These are phyloP conservation scores for Ambrosia artemisiifolia DNA, from an alignment of 129 eudicot species.

Conservation along the genomic window DNA sequence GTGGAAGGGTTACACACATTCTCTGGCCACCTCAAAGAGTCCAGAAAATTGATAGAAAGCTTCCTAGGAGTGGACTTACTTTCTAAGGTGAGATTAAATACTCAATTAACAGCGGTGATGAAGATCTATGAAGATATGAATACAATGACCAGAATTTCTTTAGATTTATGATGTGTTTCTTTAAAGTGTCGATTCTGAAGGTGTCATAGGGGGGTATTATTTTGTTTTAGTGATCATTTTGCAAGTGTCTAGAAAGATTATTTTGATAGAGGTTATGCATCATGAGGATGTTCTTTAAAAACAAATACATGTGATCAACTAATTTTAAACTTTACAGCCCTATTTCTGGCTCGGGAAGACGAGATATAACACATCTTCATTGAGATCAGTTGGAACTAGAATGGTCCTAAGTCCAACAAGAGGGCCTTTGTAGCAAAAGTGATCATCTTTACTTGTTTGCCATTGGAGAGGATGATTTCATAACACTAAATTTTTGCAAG, in stretches of 20 bases:
- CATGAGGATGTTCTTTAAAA: not conserved
- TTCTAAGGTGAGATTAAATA: constrained; percentile 24
- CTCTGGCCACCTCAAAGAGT: constrained; percentile 92
- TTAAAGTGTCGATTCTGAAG: not conserved
- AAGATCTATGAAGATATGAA: not conserved
- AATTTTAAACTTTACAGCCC: not conserved
- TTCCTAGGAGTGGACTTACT: constrained; percentile 39
- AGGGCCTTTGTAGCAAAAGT: too few species aligned
- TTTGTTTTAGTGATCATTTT: not conserved
- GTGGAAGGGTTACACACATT: constrained; percentile 77
- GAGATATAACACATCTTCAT: too few species aligned
- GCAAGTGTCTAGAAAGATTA: not conserved
- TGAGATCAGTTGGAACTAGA: too few species aligned
- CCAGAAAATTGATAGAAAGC: constrained; percentile 51
- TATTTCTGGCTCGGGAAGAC: too few species aligned
- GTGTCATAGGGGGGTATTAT: not conserved
- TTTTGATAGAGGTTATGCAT: not conserved
- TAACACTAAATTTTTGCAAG: too few species aligned
- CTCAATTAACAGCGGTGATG: not conserved
- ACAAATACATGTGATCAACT: not conserved
- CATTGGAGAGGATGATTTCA: too few species aligned
- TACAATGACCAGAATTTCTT: constrained; percentile 4
- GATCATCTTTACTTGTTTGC: too few species aligned
- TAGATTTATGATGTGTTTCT: not conserved
- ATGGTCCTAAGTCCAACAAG: too few species aligned